Conservation (phyloP, 1,284 basidiomycete species). For the Amylostereum areolatum region DNA sequence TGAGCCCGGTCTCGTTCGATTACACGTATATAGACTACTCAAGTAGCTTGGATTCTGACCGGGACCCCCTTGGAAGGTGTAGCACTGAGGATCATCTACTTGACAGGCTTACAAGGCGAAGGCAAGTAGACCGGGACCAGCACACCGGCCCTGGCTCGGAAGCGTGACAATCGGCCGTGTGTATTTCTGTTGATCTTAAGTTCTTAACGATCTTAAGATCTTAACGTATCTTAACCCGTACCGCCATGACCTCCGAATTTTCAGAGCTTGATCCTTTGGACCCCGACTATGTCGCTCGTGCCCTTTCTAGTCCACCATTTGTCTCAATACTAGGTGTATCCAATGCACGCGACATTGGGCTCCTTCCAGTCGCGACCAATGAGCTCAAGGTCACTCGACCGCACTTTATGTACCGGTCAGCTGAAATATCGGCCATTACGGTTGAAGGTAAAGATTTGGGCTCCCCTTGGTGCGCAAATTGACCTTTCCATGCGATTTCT, state of each 20-base stretch:
- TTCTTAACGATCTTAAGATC: no score
- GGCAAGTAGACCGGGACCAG: no score
- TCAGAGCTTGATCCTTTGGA: constrained; percentile 50
- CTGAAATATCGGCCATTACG: constrained; percentile 63
- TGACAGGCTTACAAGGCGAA: no score
- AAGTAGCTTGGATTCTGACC: no score
- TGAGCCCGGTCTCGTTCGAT: no score
- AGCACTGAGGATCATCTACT: no score
- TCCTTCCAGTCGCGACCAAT: constrained; percentile 40
- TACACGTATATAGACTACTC: no score
- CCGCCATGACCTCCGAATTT: not conserved
- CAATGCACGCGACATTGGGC: constrained; percentile 67
- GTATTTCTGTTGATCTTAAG: no score
- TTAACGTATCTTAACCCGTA: no score
- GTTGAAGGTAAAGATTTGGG: constrained; percentile 42
- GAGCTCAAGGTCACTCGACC: constrained; percentile 49
- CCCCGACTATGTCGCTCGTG: constrained; percentile 51
- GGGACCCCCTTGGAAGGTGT: no score
- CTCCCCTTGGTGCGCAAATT: not conserved
- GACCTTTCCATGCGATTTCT: constrained; percentile 1
- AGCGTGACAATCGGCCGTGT: no score
- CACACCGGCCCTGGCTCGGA: no score
- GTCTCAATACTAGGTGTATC: constrained; percentile 61
- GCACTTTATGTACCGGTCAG: constrained; percentile 54
- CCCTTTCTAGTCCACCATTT: constrained; percentile 63